phyloP scores from a whole-genome alignment of 495 filamentous ascomycete genomes.

The Tuber melanosporum region DNA sequence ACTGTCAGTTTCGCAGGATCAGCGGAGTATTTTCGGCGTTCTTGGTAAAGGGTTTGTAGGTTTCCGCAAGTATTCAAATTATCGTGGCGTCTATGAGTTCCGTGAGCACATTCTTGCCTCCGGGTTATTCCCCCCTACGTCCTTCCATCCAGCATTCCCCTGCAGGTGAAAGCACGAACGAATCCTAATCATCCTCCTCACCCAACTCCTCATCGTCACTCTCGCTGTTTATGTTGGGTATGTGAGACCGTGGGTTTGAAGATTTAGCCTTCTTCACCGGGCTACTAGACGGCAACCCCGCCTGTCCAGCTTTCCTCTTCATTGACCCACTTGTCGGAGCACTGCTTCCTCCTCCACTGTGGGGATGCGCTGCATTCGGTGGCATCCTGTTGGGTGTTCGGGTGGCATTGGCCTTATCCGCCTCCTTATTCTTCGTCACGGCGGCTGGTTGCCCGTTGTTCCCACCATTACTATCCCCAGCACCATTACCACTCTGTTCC shows the following conservation, averaged over 20 bases:
- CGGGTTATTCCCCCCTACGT: background rate
- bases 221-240: conserved; percentile 26
- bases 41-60: background rate
- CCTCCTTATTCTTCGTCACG: conserved; percentile 29
- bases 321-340: conserved; percentile 31
- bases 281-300: conserved; percentile 27
- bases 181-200: conserved; percentile 32
- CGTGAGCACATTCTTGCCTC: background rate
- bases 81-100: background rate
- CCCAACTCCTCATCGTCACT: conserved; percentile 33
- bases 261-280: conserved; percentile 39
- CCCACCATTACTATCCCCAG: conserved; percentile 18
- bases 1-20: background rate
- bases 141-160: background rate
- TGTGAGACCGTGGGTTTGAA: conserved; percentile 29
- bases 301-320: conserved; percentile 38
- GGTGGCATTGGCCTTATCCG: conserved; percentile 29
- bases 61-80: background rate
- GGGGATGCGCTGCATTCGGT: conserved; percentile 30
- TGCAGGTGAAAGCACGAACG: background rate
- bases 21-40: background rate
- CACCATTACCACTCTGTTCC: conserved; percentile 32
- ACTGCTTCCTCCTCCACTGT: conserved; percentile 23
- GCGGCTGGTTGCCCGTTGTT: conserved; percentile 20
- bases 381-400: conserved; percentile 35